These are phyloP conservation scores for Phytophthora cryptogea DNA, from an alignment of 352 stramenopile species.

Conservation along the genomic window DNA sequence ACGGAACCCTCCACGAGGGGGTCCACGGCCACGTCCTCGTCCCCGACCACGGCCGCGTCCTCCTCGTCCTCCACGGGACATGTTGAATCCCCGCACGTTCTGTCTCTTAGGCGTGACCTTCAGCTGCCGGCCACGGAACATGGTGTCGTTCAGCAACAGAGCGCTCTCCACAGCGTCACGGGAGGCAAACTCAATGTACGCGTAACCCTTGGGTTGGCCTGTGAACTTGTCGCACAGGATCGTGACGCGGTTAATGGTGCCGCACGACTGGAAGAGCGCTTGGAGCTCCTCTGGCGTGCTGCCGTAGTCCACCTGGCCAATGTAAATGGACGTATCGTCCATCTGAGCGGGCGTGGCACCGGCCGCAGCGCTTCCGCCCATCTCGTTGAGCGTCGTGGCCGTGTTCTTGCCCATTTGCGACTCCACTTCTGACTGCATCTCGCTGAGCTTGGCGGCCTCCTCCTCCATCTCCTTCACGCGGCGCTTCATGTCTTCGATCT, in stretches of 20 bases:
- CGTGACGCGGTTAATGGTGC: slow-evolving; percentile 97
- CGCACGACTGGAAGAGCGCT: slow-evolving; percentile 96
- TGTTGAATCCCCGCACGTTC: slow-evolving; percentile 85
- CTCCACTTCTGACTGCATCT: slow-evolving; percentile 87
- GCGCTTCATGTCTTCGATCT: slow-evolving; percentile 88
- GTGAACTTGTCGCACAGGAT: slow-evolving; percentile 99
- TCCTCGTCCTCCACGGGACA: slow-evolving; percentile 56
- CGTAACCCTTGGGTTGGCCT: slow-evolving; percentile 94
- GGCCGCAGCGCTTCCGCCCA: slow-evolving; percentile 29
- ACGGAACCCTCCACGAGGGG: slow-evolving; percentile 62
- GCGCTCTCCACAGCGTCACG: slow-evolving; percentile 89
- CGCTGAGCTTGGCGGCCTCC: slow-evolving; percentile 78
- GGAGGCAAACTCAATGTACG: slow-evolving; percentile 94
- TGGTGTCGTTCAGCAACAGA: slow-evolving; percentile 91
- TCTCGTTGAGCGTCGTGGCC: slow-evolving; percentile 45
- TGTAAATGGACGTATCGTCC: slow-evolving; percentile 92
- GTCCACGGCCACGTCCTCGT: slow-evolving; percentile 58
- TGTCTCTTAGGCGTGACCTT: slow-evolving; percentile 90
- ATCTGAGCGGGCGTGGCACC: slow-evolving; percentile 44
- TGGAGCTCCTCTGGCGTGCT: slow-evolving; percentile 96
- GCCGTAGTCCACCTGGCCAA: slow-evolving; percentile 97
- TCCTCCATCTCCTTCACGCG: slow-evolving; percentile 84
- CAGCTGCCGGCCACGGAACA: slow-evolving; percentile 90
- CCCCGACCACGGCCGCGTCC: slow-evolving; percentile 54
- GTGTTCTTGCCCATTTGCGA: slow-evolving; percentile 78